These are phyloP conservation scores for Populus tomentosa DNA, from an alignment of 441 rosid genomes.

Conservation along the genomic window DNA sequence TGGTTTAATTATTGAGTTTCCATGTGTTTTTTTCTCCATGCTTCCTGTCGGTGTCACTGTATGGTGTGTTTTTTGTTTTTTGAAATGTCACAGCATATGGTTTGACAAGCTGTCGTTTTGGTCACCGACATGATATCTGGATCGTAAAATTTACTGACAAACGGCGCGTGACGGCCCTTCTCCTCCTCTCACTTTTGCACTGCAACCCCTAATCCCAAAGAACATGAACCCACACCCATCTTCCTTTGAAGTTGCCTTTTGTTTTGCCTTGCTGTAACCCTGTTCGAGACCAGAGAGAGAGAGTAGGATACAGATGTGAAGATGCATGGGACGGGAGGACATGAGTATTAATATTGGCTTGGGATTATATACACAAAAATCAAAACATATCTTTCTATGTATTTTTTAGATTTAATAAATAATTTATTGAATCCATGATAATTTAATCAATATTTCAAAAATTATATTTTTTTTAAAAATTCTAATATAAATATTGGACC, in stretches of 20 bases:
- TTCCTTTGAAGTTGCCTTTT: background rate
- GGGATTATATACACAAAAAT: background rate
- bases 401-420: no score
- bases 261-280: background rate
- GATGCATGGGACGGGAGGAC: background rate
- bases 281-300: no score
- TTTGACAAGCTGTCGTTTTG: slow-evolving; percentile 24
- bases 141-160: slow-evolving; percentile 22
- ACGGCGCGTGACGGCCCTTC: slow-evolving; percentile 1
- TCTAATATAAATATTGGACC: no score
- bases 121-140: slow-evolving; percentile 39
- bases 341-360: background rate
- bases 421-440: no score
- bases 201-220: background rate
- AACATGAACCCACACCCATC: background rate
- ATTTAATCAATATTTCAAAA: no score
- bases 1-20: no score
- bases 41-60: background rate
- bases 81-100: background rate
- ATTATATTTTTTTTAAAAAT: no score
- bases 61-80: background rate
- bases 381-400: no score
- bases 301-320: no score
- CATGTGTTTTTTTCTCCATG: no score
- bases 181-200: background rate